Evolutionary conservation across 1,284 basidiomycete species (phyloP).

Genomic region (Ceratobasidium sp.): DNA sequence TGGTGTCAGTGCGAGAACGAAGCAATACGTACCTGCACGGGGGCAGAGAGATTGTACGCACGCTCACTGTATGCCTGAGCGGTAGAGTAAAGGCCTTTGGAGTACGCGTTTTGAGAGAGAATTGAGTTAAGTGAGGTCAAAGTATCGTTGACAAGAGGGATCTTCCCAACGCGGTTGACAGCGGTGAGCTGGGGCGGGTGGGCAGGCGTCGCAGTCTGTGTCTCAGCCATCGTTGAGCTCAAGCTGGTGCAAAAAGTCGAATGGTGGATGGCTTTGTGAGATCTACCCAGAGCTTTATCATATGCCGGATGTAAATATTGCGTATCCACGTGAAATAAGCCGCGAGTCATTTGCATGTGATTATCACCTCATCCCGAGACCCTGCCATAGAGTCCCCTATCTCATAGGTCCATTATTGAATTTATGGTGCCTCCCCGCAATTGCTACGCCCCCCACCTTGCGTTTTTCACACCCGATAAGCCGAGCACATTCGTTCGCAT

Average conservation of each 20-base stretch:
- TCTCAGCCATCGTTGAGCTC: slow-evolving; percentile 34
- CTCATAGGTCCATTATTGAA: background rate
- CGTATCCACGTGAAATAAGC: background rate
- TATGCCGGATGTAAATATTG: background rate
- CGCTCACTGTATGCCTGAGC: slow-evolving; percentile 68
- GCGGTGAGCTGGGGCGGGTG: slow-evolving; percentile 66
- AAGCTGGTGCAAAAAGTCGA: background rate
- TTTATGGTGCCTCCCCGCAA: slow-evolving; percentile 15
- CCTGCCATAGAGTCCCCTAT: background rate
- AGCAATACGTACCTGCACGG: slow-evolving; percentile 60
- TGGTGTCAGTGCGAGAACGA: background rate
- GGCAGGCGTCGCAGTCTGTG: slow-evolving; percentile 31
- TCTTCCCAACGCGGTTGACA: slow-evolving; percentile 69
- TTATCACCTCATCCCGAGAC: background rate
- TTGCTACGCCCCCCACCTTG: background rate
- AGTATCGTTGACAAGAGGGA: slow-evolving; percentile 73
- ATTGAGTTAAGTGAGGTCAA: slow-evolving; percentile 67
- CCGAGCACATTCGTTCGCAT: background rate
- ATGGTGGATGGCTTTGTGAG: background rate
- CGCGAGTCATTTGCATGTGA: slow-evolving; percentile 24
- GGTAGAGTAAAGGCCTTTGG: slow-evolving; percentile 68
- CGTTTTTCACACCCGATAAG: slow-evolving; percentile 39
- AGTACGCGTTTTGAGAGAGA: slow-evolving; percentile 68
- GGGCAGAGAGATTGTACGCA: slow-evolving; percentile 70
- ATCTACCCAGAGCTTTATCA: slow-evolving; percentile 4